Base-by-base conservation (phyloP, 2,329 filamentous ascomycete genomes). In the Cyphellophora europaea region DNA sequence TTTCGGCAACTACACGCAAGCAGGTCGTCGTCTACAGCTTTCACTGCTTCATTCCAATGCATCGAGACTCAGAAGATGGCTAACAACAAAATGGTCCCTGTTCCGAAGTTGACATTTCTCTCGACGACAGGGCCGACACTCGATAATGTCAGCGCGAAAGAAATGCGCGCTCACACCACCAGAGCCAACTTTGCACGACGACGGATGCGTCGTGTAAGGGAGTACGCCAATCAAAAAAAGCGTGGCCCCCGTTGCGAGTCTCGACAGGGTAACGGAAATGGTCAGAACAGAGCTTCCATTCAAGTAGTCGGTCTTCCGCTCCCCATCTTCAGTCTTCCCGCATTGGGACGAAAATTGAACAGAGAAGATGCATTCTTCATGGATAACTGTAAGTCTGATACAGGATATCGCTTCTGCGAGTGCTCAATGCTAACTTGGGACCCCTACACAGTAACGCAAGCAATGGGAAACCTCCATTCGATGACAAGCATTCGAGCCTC, bases 101-200 rank as follows among this genome's bases (percentile, higher is more conserved):
- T n/a, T 8, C 21, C 8, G 21, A n/a, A 25, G 8, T n/a, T 25
- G 21, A 25, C 21, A 8, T 25, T 25, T n/a, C 8, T 25, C 8
- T 25, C 21, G 8, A 25, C n/a, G 21, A 25, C 21, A 8, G 34
- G 34, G 13, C 34, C 34, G n/a, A 32, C 34, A 36, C 28, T 36
- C 11, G 28, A 36, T 21, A 14, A 36, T 32, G 13, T 17, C 34
- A 36, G 27, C 28, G 28, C 28, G n/a, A 36, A 32, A 32, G 34
- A 27, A 32, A 33, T 33, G 34, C 34, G 34, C 19, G 34, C 34
- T 12, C 34, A 36, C 28, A 36, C 34, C 15, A 36, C 34, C 6
- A 32, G 34, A 36, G 34, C 34, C 16, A 36, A 36, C 21, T 36
- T 36, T 32, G 28, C 27, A 23, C 14, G 28, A 36, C 34, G 34